Percentiles rank a stretch among this genome's conserved stretches.
These are phyloP conservation scores for Osmanthus fragrans DNA, from an alignment of 257 asterid species.

Conservation along the genomic window DNA sequence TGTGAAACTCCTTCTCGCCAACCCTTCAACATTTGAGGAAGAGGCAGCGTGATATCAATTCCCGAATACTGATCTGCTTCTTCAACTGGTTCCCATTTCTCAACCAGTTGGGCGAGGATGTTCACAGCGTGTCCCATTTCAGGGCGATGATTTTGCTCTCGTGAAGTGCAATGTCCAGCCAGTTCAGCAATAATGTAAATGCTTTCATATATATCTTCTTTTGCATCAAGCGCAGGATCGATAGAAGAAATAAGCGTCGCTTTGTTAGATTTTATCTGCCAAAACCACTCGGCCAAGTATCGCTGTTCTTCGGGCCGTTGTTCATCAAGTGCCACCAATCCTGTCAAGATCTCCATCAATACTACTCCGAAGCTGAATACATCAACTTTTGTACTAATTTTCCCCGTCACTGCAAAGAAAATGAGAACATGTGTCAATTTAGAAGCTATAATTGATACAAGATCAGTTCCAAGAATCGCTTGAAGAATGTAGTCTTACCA, in stretches of 20 bases:
- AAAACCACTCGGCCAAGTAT: constrained; percentile 16
- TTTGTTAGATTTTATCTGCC: constrained; percentile 7
- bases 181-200: constrained; percentile 11
- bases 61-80: not conserved
- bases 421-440: not conserved
- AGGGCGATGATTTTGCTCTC: constrained; percentile 16
- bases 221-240: constrained; percentile 8
- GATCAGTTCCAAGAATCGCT: not conserved
- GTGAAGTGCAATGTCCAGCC: constrained; percentile 23
- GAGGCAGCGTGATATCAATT: not conserved
- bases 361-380: constrained; percentile 22
- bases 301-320: constrained; percentile 4
- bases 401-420: constrained; percentile 11
- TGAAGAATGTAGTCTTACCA: constrained; percentile 14
- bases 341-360: constrained; percentile 22
- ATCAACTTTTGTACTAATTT: constrained; percentile 19
- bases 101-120: constrained; percentile 3
- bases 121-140: constrained; percentile 23
- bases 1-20: not conserved
- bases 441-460: not conserved
- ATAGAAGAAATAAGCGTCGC: not conserved
- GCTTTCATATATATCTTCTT: constrained; percentile 6
- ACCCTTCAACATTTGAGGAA: constrained; percentile 4
- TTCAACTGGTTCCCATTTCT: constrained; percentile 21
- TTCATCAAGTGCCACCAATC: constrained; percentile 17